These are phyloP conservation scores for Atractiella rhizophila DNA, from an alignment of 768 basidiomycete genomes.

Conservation along the genomic window DNA sequence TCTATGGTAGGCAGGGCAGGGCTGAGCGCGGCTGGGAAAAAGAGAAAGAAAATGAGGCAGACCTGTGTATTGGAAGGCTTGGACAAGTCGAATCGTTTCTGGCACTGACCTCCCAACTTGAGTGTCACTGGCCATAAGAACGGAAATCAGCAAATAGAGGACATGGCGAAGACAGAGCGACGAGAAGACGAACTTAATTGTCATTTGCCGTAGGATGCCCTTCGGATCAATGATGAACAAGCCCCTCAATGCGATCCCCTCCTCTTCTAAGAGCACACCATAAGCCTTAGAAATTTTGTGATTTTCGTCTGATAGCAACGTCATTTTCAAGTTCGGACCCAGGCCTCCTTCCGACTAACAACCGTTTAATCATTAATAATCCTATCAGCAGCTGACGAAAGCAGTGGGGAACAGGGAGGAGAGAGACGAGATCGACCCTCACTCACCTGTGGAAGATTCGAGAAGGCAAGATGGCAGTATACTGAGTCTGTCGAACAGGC, in stretches of 20 bases:
- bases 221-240: constrained; percentile 68
- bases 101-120: constrained; percentile 89
- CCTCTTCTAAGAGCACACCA: constrained; percentile 64
- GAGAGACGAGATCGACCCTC: not conserved
- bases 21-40: no score
- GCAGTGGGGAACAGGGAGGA: no score
- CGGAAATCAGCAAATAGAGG: no score
- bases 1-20: constrained; percentile 47
- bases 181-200: no score
- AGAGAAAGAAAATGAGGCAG: no score
- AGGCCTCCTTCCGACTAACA: constrained; percentile 66
- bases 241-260: constrained; percentile 66
- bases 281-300: constrained; percentile 64
- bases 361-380: constrained; percentile 51
- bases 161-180: no score
- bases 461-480: constrained; percentile 17
- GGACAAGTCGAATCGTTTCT: constrained; percentile 66
- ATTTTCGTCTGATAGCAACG: constrained; percentile 52
- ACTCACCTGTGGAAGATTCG: not conserved
- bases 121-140: no score
- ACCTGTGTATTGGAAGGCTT: no score
- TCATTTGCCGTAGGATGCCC: constrained; percentile 33
- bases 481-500: constrained; percentile 79
- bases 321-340: constrained; percentile 62
- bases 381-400: no score